Evolutionary conservation across 192 early-diverging fungal genomes (phyloP).

Genomic region (Spizellomyces punctatus): DNA sequence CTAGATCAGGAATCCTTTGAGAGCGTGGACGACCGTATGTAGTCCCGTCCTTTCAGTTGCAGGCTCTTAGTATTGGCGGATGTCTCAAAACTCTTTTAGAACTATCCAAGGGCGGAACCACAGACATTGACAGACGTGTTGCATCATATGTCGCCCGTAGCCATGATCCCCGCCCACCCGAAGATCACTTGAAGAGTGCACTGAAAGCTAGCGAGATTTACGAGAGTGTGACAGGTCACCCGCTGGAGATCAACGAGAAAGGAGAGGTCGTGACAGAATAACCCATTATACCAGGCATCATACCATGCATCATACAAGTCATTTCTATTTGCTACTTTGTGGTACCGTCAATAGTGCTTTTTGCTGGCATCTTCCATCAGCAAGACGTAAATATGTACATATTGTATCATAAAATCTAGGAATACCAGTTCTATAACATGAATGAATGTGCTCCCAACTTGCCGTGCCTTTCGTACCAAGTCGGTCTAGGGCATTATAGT

Average conservation of each 20-base stretch:
- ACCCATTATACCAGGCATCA: too few species aligned
- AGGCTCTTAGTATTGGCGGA: too few species aligned
- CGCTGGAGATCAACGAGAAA: not conserved
- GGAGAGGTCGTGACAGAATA: constrained; percentile 6
- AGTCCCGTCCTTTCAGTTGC: too few species aligned
- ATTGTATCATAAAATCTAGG: too few species aligned
- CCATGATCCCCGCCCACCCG: not conserved
- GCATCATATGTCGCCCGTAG: not conserved
- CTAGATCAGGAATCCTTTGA: not conserved
- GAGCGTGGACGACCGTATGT: not conserved
- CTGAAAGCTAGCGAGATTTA: constrained; percentile 4
- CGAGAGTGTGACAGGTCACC: not conserved
- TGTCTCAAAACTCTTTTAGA: not conserved
- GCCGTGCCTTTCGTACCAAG: too few species aligned
- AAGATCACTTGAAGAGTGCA: not conserved
- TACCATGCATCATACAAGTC: too few species aligned
- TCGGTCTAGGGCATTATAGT: too few species aligned
- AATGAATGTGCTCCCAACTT: too few species aligned
- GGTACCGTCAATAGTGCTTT: too few species aligned
- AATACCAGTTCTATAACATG: too few species aligned
- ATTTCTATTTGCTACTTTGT: not conserved
- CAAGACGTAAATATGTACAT: too few species aligned
- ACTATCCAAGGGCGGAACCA: not conserved
- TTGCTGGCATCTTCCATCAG: too few species aligned
- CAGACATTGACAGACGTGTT: not conserved